Evolutionary conservation across 78 protist species (phyloP), one percentile per base, ranked within the genome.

Genomic region (Dictyostelium firmibasis): DNA sequence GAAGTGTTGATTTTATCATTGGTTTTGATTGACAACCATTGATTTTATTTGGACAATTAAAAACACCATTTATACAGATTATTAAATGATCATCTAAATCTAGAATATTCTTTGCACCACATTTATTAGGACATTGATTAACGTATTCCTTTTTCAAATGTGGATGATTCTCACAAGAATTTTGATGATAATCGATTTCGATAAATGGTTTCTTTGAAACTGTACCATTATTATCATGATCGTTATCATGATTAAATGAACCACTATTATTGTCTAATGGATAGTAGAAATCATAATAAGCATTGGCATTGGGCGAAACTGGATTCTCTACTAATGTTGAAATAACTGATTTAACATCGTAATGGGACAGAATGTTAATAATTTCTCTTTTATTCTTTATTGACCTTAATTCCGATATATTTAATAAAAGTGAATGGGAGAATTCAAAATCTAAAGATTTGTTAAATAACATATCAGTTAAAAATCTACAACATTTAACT

Each of bases 1-100:
- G 62, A 1, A 85, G 36, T 7, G 33, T 11, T 11, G 36, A 20
- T 82, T 82, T 82, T 29, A 2, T 53, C 86, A 82, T 82, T 50
- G 75, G 47, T 1, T 18, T 1, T 6, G 25, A 29, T 16, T 16
- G 35, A 35, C 75, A 82, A 31, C 86, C 70, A 60, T 82, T 50
- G 14, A 57, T 57, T 29, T 29, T 57, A 60, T 82, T 82, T 25
- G 86, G 70, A 60, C 86, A 82, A 57, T 25, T 70, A 23, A 35
- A 82, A 11, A 10, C 0, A 3, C 76, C 86, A 13, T 57, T 27
- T 20, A 35, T 8, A 35, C 86, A 82, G 10, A 82, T 60, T 35
- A 33, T 16, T 33, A 44, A 25, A 35, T 82, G 86, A 35, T 82
- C 86, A 2, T 82, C 86, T 27, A 60, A 29, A 82, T 82, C 86